phyloP scores from a whole-genome alignment of 2,329 filamentous ascomycete species.

The Calonectria pauciramosa region DNA sequence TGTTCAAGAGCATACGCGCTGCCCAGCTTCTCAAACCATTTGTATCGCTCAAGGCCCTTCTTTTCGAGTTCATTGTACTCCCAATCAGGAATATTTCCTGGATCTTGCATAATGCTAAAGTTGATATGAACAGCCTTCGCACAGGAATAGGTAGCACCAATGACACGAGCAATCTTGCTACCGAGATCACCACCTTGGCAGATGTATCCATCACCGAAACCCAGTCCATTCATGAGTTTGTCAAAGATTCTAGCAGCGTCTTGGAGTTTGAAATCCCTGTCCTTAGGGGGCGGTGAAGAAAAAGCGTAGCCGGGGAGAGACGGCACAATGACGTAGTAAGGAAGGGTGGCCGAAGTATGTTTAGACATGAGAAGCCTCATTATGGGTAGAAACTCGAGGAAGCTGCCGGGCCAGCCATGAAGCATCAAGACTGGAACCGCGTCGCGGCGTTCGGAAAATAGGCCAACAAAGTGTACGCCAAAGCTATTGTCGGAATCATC shows the following conservation, averaged over 20 bases:
- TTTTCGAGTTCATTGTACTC: background rate
- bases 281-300: background rate
- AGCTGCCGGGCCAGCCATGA: conserved; percentile 14
- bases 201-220: background rate
- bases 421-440: conserved; percentile 5
- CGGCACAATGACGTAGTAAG: background rate
- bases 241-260: background rate
- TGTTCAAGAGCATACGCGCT: background rate
- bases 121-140: background rate
- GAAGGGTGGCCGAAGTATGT: background rate
- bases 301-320: conserved; percentile 2
- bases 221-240: background rate
- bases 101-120: background rate
- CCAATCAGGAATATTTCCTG: background rate
- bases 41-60: background rate
- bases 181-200: background rate
- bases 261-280: background rate
- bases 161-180: background rate
- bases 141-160: background rate
- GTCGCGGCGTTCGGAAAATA: background rate
- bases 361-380: background rate
- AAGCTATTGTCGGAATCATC: background rate
- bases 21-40: background rate
- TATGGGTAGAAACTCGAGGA: conserved; percentile 9
- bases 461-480: conserved; percentile 1